Evolutionary conservation across 148 eudicot species (phyloP), one percentile per base, ranked within the genome.

Genomic region (Fagopyrum homotropicum): DNA sequence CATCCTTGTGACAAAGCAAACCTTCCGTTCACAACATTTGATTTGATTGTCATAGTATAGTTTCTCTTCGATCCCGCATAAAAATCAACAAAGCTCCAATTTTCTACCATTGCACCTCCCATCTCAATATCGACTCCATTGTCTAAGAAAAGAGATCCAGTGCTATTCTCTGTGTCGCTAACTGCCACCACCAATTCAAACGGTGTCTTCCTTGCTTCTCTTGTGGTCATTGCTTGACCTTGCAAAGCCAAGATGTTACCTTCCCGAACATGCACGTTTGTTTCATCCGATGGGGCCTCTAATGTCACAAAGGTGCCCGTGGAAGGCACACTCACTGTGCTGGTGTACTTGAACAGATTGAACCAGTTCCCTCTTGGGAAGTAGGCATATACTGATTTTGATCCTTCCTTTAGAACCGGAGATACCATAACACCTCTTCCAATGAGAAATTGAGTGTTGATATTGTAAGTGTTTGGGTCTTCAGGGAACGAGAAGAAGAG

Each of bases 161-260:
- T 72, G 74, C 72, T 78, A 45, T 43, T 46, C 40, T 57, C 66
- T 12, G 2, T 49, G 29, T 75, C 61, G 10, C 76, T 79, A 59
- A 82, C 63, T 40, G 69, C 83, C 59, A 86, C 89, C 76, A 86
- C 73, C 9, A 86, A 80, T 54, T 84, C 75, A 79, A 86, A 86
- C 6, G 87, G 85, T 11, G 89, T 82, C 74, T 50, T 86, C 30
- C 84, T 79, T 16, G 86, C 86, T 16, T 83, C 82, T 69, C 54
- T 12, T 69, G 86, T 81, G 50, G 86, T 86, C 83, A 86, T 46
- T 15, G 80, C 89, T 78, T 77, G 81, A 15, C 87, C 82, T 72
- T 86, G 89, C 87, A 86, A 82, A 7, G 87, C 86, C 80, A 86
- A 61, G 22, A 84, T 84, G 45, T 80, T 84, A 70, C 86, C 86